Conservation (phyloP, 2,329 filamentous ascomycete species). For the Zasmidium angulare region DNA sequence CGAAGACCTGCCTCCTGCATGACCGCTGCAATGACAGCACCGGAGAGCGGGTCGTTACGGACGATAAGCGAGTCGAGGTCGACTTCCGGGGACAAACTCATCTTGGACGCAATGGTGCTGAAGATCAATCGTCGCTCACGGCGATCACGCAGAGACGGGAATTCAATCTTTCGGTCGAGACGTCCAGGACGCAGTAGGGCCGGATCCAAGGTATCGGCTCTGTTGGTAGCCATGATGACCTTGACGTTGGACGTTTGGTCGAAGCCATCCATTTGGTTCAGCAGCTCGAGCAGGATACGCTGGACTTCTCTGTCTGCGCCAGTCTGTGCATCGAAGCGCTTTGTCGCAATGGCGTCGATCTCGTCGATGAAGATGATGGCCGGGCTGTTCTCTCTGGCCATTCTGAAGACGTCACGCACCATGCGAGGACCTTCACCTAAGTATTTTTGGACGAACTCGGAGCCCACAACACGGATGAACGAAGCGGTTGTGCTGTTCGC, state of each 20-base stretch:
- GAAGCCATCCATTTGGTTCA: conserved; percentile 99
- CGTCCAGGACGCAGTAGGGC: conserved; percentile 91
- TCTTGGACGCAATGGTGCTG: conserved; percentile 92
- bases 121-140: conserved; percentile 96
- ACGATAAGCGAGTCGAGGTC: conserved; percentile 96
- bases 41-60: conserved; percentile 90
- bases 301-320: conserved; percentile 97
- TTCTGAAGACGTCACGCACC: conserved; percentile 98
- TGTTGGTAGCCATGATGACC: conserved; percentile 99
- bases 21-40: conserved; percentile 94
- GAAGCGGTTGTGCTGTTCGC: conserved; percentile 97
- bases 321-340: conserved; percentile 98
- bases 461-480: conserved; percentile 97
- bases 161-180: conserved; percentile 97
- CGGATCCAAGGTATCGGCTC: conserved; percentile 93
- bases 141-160: conserved; percentile 89
- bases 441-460: conserved; percentile 98
- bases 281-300: conserved; percentile 92
- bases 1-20: conserved; percentile 98
- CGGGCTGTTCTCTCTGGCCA: conserved; percentile 97
- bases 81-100: conserved; percentile 95
- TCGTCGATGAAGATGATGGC: conserved; percentile 99
- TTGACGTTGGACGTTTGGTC: conserved; percentile 99
- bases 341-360: conserved; percentile 97
- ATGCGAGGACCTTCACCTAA: conserved; percentile 96